phyloP scores from a whole-genome alignment of 2,329 filamentous ascomycete species.

The Bipolaris zeicola region DNA sequence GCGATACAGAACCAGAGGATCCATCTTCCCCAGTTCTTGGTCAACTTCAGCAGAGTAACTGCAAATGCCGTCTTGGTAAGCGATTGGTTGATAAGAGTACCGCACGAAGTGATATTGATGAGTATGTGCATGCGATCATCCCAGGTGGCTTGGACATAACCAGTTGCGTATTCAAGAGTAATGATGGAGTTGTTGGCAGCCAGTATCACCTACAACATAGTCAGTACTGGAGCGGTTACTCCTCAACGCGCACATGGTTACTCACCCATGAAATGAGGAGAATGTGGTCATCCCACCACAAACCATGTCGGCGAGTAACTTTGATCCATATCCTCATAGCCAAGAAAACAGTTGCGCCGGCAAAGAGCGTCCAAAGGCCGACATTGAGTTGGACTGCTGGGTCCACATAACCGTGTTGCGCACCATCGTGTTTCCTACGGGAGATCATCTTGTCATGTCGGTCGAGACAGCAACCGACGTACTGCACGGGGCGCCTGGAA shows the following conservation, averaged over 20 bases:
- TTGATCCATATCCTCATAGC: constrained; percentile 47
- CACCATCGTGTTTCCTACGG: constrained; percentile 27
- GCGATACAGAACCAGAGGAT: constrained; percentile 58
- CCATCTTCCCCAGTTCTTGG: constrained; percentile 52
- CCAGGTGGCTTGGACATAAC: constrained; percentile 57
- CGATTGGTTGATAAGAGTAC: constrained; percentile 47
- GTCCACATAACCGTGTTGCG: constrained; percentile 38
- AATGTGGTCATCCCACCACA: constrained; percentile 51
- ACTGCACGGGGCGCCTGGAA: constrained; percentile 12
- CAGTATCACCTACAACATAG: constrained; percentile 46
- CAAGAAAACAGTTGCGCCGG: constrained; percentile 46
- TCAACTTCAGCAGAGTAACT: constrained; percentile 51
- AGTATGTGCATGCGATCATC: constrained; percentile 60
- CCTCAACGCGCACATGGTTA: neutral
- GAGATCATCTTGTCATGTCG: constrained; percentile 34
- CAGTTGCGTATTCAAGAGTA: constrained; percentile 55
- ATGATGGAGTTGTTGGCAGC: constrained; percentile 56
- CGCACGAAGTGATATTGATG: constrained; percentile 53
- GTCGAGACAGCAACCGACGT: constrained; percentile 14
- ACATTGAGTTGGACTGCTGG: constrained; percentile 45
- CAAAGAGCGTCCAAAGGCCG: constrained; percentile 49
- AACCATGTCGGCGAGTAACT: constrained; percentile 45
- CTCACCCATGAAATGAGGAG: constrained; percentile 47
- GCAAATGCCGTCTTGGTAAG: constrained; percentile 49
- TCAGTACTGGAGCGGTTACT: constrained; percentile 12